Base-by-base conservation (phyloP, 179 eudicot genomes). In the Drosera spatulata region DNA sequence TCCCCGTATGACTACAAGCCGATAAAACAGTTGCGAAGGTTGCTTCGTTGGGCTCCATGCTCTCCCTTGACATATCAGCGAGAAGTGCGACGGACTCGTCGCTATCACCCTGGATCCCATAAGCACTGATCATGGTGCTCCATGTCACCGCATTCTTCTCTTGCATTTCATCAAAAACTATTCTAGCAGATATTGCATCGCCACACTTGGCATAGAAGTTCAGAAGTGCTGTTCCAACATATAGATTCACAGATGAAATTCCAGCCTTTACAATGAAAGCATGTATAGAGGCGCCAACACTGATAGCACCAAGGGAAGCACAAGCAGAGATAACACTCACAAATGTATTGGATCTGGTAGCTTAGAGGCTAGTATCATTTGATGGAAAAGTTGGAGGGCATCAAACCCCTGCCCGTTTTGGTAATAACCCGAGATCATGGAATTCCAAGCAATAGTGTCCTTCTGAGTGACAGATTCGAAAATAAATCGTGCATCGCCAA, bases 191-290 rank as follows among this genome's bases (percentile, higher is more conserved):
- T 15, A 61, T 49, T 41, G 79, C 67, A 57, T 87, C 83, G 7
- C 97, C 95, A 67, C 85, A 87, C 61, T 85, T 90, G 13, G 95
- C 95, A 43, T 90, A 90, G 13, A 90, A 77, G 66, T 85, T 85
- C 53, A 89, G 54, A 40, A 89, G 77, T 2, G 95, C 79, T 2
- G 95, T 85, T 54, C 83, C 87, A n/a, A 80, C 69, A 61, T 74
- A 72, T 53, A 77, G 74, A 56, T 73, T 74, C 43, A 61, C 69
- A 55, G 69, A 75, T 41, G 83, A 78, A 9, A 78, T 62, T 15
- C 91, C 95, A 68, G 62, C 71, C 72, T 73, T 82, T 58, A 73
- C 59, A 43, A 72, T 62, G 63, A 70, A 71, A 56, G 85, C 80
- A 62, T 90, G 97, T 56, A 85, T 76, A 39, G 88, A 83, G 55